phyloP scores from a whole-genome alignment of 139 green algal genomes.

The Auxenochlorella pyrenoidosa region DNA sequence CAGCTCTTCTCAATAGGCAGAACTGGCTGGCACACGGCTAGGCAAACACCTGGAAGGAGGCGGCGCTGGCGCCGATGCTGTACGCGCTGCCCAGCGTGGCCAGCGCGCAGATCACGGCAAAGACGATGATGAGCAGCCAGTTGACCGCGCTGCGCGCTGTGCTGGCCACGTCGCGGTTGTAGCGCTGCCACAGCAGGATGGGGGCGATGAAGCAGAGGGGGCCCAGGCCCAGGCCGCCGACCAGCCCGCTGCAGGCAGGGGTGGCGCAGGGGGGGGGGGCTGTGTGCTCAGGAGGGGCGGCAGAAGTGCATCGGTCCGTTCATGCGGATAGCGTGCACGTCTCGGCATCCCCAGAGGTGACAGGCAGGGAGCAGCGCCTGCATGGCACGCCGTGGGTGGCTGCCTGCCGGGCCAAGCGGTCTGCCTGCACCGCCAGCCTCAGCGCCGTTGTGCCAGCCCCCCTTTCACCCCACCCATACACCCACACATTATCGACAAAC shows the following conservation, averaged over 20 bases:
- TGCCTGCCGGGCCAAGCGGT: too few species aligned
- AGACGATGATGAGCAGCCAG: neutral
- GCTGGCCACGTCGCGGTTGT: neutral
- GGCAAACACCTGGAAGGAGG: neutral
- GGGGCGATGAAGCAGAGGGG: constrained; percentile 16
- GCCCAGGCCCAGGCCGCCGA: neutral
- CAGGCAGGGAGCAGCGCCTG: too few species aligned
- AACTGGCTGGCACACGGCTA: neutral
- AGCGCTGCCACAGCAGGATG: neutral
- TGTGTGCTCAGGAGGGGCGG: neutral
- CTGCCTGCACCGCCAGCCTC: too few species aligned
- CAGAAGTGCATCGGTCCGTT: too few species aligned
- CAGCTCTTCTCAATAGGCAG: too few species aligned
- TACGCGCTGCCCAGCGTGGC: neutral
- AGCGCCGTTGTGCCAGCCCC: too few species aligned
- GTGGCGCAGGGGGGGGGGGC: neutral
- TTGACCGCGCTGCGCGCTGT: neutral
- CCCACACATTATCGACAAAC: too few species aligned
- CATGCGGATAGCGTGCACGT: too few species aligned
- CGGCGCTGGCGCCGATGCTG: neutral
- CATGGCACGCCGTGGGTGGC: too few species aligned
- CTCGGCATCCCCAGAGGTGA: too few species aligned
- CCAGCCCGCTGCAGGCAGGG: constrained; percentile 1
- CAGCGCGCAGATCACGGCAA: neutral
- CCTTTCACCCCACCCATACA: neutral